Base-by-base conservation (phyloP, 192 early-diverging fungal genomes). In the Dimargaris xerosporica region DNA sequence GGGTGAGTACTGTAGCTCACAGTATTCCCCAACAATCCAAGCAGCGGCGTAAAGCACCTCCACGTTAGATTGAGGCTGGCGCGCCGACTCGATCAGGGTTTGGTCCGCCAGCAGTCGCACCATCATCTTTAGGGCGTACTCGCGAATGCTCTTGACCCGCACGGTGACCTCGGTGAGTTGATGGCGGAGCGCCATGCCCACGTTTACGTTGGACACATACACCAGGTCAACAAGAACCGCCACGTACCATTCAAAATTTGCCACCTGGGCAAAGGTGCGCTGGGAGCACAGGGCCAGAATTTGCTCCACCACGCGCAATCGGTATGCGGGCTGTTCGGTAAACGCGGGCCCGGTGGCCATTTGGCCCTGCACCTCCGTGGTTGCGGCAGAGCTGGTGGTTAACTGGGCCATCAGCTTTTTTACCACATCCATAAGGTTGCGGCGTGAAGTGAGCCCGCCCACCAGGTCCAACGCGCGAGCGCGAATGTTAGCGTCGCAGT, bases 191-290 rank as follows among this genome's bases (percentile, higher is more conserved):
- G 78, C 13, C 26, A 74, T 71, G 0, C 87, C 91, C 6, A 89
- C 88, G 63, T 82, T 84, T 2, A 91, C 86, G 44, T 86, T 86
- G 15, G 85, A 70, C 5, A 88, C 71, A 44, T 87, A 81, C 0
- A 85, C 86, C 11, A 97, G 75, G 51, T 87, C 86, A 2, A 85
- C 81, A 29, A 97, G 78, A 0, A 89, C 80, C 2, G 81, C 76
- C 41, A 97, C 78, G 65, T 96, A 96, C 96, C 96, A 99, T 68
- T 96, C 91, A 78, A 97, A 97, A 67, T 94, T 87, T 19, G 81
- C 74, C 34, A 96, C 77, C 65, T 91, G 82, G 21, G 76, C 79
- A 63, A 94, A 99, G 9, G 85, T 85, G 70, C 92, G 82, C 51
- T 82, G 81, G 11, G 84, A 82, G 69, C 93, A 95, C 64, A 96